phyloP scores from a whole-genome alignment of 305 asterid species.

The Plantago coronopus region DNA sequence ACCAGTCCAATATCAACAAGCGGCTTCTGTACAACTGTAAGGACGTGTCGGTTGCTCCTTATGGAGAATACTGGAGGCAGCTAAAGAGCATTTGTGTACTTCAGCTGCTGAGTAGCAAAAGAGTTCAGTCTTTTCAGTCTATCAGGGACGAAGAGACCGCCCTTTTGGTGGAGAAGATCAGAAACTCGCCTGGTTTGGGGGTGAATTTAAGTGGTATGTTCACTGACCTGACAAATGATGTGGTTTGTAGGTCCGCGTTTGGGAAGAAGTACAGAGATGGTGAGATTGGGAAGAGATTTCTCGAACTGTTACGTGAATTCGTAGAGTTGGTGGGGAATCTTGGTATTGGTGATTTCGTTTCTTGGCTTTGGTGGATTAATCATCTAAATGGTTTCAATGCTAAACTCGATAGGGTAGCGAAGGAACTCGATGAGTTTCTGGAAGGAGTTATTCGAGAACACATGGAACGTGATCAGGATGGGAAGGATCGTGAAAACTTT shows the following conservation, averaged over 20 bases:
- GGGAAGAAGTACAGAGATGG: conserved; percentile 42
- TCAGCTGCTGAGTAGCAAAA: conserved; percentile 45
- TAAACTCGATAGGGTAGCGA: conserved; percentile 31
- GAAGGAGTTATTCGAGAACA: conserved; percentile 32
- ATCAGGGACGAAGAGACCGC: conserved; percentile 42
- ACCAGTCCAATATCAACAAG: conserved; percentile 22
- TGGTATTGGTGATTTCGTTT: conserved; percentile 33
- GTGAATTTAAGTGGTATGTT: conserved; percentile 34
- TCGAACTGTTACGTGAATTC: conserved; percentile 19
- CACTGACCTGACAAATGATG: conserved; percentile 27
- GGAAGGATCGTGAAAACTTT: conserved; percentile 25
- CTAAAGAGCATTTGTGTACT: conserved; percentile 39
- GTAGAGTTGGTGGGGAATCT: conserved; percentile 28
- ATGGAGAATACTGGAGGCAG: conserved; percentile 59
- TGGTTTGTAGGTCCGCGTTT: conserved; percentile 41
- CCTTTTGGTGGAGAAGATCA: conserved; percentile 27
- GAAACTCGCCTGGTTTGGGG: neutral
- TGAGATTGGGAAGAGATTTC: conserved; percentile 19
- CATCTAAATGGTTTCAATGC: conserved; percentile 35
- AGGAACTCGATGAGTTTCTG: conserved; percentile 33
- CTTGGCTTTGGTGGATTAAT: conserved; percentile 42
- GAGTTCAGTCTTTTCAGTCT: conserved; percentile 41
- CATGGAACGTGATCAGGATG: neutral
- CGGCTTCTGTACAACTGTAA: conserved; percentile 33
- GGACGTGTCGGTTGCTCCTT: conserved; percentile 37